Evolutionary conservation across 116 monocot species (phyloP), one percentile per base, ranked within the genome.

Genomic region (Posidonia oceanica): DNA sequence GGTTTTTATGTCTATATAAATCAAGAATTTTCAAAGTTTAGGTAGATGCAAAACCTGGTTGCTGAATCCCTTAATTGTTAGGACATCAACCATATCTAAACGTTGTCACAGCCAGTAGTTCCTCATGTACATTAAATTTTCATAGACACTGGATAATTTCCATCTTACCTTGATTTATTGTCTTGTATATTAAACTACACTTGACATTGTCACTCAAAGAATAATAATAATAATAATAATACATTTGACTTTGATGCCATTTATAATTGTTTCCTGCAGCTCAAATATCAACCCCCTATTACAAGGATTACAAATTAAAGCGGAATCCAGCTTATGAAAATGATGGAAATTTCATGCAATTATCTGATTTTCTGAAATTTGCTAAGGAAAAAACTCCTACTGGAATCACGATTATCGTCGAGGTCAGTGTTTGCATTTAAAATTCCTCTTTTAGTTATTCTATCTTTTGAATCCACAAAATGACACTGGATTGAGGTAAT

Each of bases 311-410:
- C 12, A 2, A 0, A 0, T 4, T 71, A 4, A 2, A 20, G 14
- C 39, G 71, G 22, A 71, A 71, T 61, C 71, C 71, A n/a, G 21
- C 20, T 4, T 14, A 42, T 39, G 23, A 71, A 44, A 71, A 71
- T 48, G 36, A 3, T 42, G 71, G 71, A 29, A 59, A 44, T 13
- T 60, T 60, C 71, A 12, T 71, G 11, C 40, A 41, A 15, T 44
- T 71, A 39, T 21, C 71, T 48, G 59, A 60, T 55, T 71, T 71
- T 44, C 4, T 71, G 42, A 21, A 11, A 0, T 61, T 71, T 22
- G 42, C 71, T 6, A 38, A 18, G n/a, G 5, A 23, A 12, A 60
- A 44, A 41, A 7, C 37, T 39, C 18, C n/a, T 20, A 0, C 41
- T 60, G 23, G 61, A 60, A 44, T 61, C 41, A 55, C 59, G 7